Conservation (phyloP, 2,329 filamentous ascomycete species). For the Calonectria crousiana region DNA sequence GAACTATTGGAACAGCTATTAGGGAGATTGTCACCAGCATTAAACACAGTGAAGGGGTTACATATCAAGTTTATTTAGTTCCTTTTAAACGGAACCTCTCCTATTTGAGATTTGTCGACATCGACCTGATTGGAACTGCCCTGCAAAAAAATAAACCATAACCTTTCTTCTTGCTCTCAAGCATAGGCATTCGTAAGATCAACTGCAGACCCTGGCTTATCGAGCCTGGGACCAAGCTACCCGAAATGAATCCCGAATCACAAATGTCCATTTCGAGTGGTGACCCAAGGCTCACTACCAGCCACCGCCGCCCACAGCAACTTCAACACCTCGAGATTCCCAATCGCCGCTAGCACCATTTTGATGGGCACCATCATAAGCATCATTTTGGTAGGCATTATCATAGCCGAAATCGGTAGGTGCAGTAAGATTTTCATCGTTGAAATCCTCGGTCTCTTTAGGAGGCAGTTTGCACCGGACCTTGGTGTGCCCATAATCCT, state of each 20-base stretch:
- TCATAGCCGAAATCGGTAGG: slow-evolving; percentile 24
- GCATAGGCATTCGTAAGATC: not conserved
- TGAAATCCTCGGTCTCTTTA: slow-evolving; percentile 29
- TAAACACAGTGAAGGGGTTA: not conserved
- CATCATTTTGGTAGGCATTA: not conserved
- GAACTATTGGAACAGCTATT: not conserved
- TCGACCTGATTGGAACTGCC: not conserved
- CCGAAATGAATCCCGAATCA: not conserved
- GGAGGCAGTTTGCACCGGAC: slow-evolving; percentile 52
- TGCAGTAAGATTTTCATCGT: slow-evolving; percentile 21
- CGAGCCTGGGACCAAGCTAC: too few species aligned
- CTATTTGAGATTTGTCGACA: not conserved
- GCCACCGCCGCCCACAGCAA: not conserved
- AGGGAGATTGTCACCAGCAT: not conserved
- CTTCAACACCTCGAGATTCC: slow-evolving; percentile 1
- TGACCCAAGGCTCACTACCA: slow-evolving; percentile 29
- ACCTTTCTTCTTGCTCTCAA: not conserved
- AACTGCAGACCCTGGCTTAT: not conserved
- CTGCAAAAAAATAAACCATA: not conserved
- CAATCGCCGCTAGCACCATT: slow-evolving; percentile 24
- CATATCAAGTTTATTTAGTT: not conserved
- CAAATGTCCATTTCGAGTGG: not conserved
- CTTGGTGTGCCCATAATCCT: slow-evolving; percentile 55
- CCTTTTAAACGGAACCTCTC: not conserved
- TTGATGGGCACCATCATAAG: slow-evolving; percentile 16